A percentile compares a stretch with the other conserved stretches of the same genome.
These are phyloP conservation scores for Komagataea norvegica DNA, from an alignment of 1,139 yeast species.

Conservation along the genomic window DNA sequence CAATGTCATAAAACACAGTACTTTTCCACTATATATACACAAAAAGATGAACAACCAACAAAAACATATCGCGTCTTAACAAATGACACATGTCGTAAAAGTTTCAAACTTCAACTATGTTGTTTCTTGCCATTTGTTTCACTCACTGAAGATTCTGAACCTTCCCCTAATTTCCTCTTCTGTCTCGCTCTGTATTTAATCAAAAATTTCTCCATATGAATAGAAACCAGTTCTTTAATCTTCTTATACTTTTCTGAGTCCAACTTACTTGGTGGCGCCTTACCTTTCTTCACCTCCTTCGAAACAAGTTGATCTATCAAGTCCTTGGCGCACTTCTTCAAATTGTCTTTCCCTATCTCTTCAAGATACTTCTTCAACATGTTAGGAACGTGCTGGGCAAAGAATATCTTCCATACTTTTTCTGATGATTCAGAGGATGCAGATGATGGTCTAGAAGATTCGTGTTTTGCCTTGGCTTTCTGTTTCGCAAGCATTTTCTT, in stretches of 20 bases:
- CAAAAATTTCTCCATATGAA: slow-evolving; percentile 73
- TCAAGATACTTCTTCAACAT: slow-evolving; percentile 60
- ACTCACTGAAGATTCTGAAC: slow-evolving; percentile 7
- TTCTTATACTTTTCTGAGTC: slow-evolving; percentile 62
- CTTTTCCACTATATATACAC: too few relatives aligned
- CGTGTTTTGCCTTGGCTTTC: slow-evolving; percentile 17
- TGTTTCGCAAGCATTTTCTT: slow-evolving; percentile 21
- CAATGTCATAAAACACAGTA: too few relatives aligned
- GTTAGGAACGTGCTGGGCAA: slow-evolving; percentile 81
- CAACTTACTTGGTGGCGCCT: slow-evolving; percentile 52
- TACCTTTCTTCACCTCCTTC: slow-evolving; percentile 54
- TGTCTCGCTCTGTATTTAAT: slow-evolving; percentile 40
- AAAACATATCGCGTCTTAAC: not conserved
- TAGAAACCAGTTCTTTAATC: slow-evolving; percentile 56
- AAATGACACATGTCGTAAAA: too few relatives aligned
- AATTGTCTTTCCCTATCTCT: slow-evolving; percentile 64
- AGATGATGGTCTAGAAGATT: not conserved
- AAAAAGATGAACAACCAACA: too few relatives aligned
- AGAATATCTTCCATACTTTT: slow-evolving; percentile 51
- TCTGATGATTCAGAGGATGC: slow-evolving; percentile 26
- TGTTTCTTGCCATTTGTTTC: slow-evolving; percentile 11
- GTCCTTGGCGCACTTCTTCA: slow-evolving; percentile 78
- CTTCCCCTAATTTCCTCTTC: slow-evolving; percentile 25
- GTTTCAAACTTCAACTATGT: slow-evolving; percentile 7
- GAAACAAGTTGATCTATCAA: slow-evolving; percentile 57